Base-by-base conservation (phyloP, 2,329 filamentous ascomycete genomes). In the Rutstroemia sp. region DNA sequence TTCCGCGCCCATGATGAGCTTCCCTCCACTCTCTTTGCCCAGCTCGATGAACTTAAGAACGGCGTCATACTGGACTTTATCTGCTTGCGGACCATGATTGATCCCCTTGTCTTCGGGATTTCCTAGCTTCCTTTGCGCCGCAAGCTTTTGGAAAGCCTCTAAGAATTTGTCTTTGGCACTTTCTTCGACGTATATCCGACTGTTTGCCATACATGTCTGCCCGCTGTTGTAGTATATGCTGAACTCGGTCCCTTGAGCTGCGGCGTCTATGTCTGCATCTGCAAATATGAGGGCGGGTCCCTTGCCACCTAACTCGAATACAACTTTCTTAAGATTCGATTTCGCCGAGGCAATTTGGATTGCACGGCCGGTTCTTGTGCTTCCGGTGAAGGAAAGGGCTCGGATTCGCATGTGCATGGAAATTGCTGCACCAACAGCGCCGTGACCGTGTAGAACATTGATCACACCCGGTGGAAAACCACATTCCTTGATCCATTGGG, bases 171-270 rank as follows among this genome's bases (percentile, higher is more conserved):
- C 66, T 58, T 81, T 77, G n/a, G 83, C 72, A n/a, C 72, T 71
- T 56, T 79, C 75, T 59, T 84, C 79, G 0, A 83, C 80, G 10
- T 80, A 68, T 30, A 84, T 77, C 9, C 81, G 72, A 1, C 78
- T 81, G 0, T 79, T 83, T 0, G 80, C 79, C 2, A 79, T 82
- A 70, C 81, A 84, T 23, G 82, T 77, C 62, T 84, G 79, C 37
- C 81, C 81, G 64, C 78, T 75, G 66, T 83, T 83, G 45, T 75
- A 78, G 77, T 81, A 80, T n/a, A 42, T 42, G 39, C 39, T 42
- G n/a, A 18, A 19, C 39, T 42, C 39, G 61, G 80, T 79, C 37
- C 77, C 79, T 52, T 77, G 70, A 62, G 74, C 71, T 4, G 72
- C 69, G 19, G 72, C 71, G 1, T 74, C 72, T 12, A 75, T 62